Conservation (phyloP, 768 basidiomycete species). For the Amanita pallidorosea region DNA sequence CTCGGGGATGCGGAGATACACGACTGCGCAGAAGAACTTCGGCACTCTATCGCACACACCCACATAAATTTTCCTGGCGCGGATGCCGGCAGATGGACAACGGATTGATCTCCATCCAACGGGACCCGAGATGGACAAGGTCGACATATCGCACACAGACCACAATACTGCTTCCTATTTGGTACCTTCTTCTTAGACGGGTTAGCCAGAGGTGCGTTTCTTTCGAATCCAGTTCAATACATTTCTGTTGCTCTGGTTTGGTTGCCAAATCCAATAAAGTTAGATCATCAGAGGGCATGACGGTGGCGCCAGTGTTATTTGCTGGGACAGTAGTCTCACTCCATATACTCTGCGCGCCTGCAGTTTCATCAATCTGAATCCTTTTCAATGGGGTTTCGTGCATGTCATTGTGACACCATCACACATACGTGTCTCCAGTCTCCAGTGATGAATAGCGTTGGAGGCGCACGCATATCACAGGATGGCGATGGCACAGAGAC, state of each 20-base stretch:
- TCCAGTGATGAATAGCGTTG: too few species aligned
- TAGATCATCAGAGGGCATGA: neutral
- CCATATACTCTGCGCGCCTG: neutral
- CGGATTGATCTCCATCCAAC: neutral
- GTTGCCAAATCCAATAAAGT: neutral
- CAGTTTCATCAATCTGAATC: neutral
- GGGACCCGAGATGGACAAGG: too few species aligned
- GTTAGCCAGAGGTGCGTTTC: neutral
- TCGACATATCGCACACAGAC: too few species aligned
- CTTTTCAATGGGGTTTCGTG: neutral
- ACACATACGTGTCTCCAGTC: neutral
- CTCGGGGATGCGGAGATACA: neutral
- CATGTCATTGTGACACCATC: neutral
- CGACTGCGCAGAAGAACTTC: conserved; percentile 2
- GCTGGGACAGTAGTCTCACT: neutral
- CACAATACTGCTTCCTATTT: neutral
- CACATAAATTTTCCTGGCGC: neutral
- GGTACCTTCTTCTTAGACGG: neutral
- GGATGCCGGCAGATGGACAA: neutral
- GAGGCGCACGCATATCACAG: too few species aligned
- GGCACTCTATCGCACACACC: neutral
- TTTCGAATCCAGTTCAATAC: neutral
- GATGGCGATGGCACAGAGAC: too few species aligned
- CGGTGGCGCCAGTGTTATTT: neutral
- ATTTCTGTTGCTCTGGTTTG: neutral